Conservation (phyloP, 306 rosid genomes). For the Luffa acutangula region DNA sequence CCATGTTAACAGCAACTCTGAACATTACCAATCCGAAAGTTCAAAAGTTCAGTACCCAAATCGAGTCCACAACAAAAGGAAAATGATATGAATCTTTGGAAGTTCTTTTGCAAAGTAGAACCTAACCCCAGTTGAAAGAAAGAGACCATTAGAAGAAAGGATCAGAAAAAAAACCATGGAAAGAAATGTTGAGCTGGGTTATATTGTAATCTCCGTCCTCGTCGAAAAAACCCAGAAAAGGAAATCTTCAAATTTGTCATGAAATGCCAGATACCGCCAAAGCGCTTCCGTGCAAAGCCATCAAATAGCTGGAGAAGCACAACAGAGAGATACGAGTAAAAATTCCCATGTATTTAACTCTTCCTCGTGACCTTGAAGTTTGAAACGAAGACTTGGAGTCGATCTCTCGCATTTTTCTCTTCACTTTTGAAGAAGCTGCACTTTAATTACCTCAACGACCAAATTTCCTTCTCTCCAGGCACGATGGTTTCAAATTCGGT, state of each 20-base stretch:
- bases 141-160: not conserved
- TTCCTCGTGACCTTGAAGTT: constrained; percentile 1
- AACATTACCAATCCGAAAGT: constrained; percentile 10
- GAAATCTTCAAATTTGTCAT: constrained; percentile 8
- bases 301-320: not conserved
- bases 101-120: not conserved
- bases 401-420: constrained; percentile 44
- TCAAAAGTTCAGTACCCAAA: constrained; percentile 15
- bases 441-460: not conserved
- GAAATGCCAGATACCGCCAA: constrained; percentile 11
- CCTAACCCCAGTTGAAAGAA: not conserved
- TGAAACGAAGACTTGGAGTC: constrained; percentile 21
- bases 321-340: constrained; percentile 13
- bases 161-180: not conserved
- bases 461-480: not conserved
- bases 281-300: constrained; percentile 15
- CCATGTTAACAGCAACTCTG: not conserved
- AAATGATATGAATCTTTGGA: not conserved
- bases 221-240: constrained; percentile 13
- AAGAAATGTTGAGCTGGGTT: not conserved
- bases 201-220: constrained; percentile 19
- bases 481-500: constrained; percentile 4
- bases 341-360: constrained; percentile 13
- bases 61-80: not conserved
- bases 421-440: constrained; percentile 9